Evolutionary conservation across 306 rosid genomes (phyloP).

Genomic region (Corylus heterophylla): DNA sequence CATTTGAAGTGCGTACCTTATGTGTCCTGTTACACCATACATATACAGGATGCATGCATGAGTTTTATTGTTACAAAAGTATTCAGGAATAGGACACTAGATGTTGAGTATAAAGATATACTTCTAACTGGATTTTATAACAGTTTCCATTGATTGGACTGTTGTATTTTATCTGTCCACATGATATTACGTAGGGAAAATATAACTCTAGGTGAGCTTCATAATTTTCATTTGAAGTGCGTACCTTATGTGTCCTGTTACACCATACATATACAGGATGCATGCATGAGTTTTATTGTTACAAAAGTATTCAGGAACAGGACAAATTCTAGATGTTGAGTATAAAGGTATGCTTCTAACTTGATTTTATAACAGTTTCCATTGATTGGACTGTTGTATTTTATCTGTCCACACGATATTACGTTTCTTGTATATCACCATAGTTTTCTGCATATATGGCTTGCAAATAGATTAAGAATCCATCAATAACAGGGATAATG

Average conservation of each 20-base stretch:
- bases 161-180: neutral
- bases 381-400: neutral
- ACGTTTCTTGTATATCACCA: neutral
- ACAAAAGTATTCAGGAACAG: neutral
- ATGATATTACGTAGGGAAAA: constrained; percentile 39
- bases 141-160: neutral
- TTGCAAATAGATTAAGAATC: neutral
- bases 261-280: too few species aligned
- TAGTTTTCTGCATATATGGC: neutral
- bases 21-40: neutral
- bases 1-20: neutral
- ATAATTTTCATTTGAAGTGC: neutral
- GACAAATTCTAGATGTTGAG: neutral
- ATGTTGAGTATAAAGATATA: neutral
- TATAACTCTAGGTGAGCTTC: constrained; percentile 55
- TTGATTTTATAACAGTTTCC: neutral
- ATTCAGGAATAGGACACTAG: neutral
- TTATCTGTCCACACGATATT: neutral
- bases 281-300: neutral
- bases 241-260: neutral
- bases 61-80: neutral
- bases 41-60: too few species aligned
- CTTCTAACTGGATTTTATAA: neutral
- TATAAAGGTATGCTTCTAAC: neutral
- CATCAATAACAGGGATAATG: neutral